Base-by-base conservation (phyloP, 2,329 filamentous ascomycete genomes). In the Incumbomyces delicatus region DNA sequence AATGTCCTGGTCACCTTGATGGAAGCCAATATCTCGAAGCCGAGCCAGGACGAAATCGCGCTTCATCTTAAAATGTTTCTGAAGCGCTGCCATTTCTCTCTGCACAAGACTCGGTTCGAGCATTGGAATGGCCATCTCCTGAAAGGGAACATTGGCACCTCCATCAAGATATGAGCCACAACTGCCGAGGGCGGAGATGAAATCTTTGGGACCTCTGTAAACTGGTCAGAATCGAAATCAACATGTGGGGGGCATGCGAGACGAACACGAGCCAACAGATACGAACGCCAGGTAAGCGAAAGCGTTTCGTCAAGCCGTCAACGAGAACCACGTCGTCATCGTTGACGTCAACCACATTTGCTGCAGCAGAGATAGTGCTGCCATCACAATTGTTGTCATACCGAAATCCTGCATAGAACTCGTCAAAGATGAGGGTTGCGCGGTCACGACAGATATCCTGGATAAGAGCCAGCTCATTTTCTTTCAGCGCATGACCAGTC, bases 391-490 rank as follows among this genome's bases (percentile, higher is more conserved):
- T 76, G 57, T 80, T 86, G 31, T 87, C 94, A 71, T 96, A 96
- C 70, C 95, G 95, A 74, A 95, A 96, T 17, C 89, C 87, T 10
- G 82, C 81, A 70, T 96, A 96, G 74, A 96, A 96, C 68, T 96
- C 90, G 61, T 96, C 90, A 69, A 89, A 87, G 64, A 96, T 89
- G 47, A 96, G 73, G 1, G 90, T 96, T 2, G 88, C 88, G 46
- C 88, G 81, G 56, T 88, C 86, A 61, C 88, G 81, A 72, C 88
- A 94, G 58, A 95, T 83, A 61, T 95, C 86, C 66, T 96, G 89
- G 59, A 95, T 95, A 67, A 90, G 78, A 14, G 84, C 82, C 52
- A 96, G 73, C 66, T 95, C 85, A 0, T 87, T 84, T 63, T 89
- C 88, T 59, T 77, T 76, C 18, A 95, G 81, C 53, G 95, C 87